These are phyloP conservation scores for Nothopassalora personata DNA, from an alignment of 2,329 filamentous ascomycete genomes.

Conservation along the genomic window DNA sequence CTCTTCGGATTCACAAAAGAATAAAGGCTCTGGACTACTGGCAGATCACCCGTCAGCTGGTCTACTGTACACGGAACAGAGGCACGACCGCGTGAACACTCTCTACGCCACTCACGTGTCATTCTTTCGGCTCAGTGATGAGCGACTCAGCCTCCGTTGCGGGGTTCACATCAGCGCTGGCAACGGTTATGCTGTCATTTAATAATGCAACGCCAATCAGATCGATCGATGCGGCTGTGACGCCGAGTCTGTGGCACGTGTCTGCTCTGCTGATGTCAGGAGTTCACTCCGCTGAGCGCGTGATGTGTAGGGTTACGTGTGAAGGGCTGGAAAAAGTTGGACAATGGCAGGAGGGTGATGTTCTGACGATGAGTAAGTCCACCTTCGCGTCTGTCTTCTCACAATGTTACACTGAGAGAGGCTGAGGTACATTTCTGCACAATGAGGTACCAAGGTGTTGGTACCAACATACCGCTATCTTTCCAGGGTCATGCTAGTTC, in stretches of 20 bases:
- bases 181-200: neutral
- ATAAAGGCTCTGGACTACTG: neutral
- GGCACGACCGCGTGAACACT: neutral
- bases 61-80: neutral
- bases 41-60: neutral
- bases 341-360: neutral
- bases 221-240: neutral
- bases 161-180: neutral
- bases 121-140: neutral
- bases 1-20: neutral
- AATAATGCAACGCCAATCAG: neutral
- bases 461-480: neutral
- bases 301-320: neutral
- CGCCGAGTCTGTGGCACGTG: neutral
- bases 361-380: neutral
- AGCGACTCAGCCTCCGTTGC: neutral
- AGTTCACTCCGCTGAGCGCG: neutral
- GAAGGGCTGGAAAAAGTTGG: neutral
- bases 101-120: constrained; percentile 2
- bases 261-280: neutral
- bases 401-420: neutral
- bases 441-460: neutral
- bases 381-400: neutral
- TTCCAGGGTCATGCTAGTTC: neutral
- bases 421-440: neutral